Evolutionary conservation across 2,329 filamentous ascomycete genomes (phyloP), one percentile per base, ranked within the genome.

Genomic region (Pseudogymnoascus sp.): DNA sequence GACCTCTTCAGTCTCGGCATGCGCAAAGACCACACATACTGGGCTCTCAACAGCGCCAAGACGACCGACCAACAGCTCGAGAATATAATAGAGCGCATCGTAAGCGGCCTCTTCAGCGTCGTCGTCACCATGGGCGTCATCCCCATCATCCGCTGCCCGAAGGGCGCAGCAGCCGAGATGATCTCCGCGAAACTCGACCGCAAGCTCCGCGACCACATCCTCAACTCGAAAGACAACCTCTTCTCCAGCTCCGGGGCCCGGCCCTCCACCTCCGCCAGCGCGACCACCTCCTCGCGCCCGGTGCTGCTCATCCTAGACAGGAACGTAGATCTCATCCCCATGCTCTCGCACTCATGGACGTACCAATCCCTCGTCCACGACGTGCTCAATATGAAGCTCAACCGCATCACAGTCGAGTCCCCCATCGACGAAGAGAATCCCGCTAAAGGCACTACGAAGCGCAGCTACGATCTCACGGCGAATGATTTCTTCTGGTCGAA

Each of bases 81-180:
- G 71, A 80, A 83, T 60, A 86, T 94, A 37, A 84, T 99, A 33
- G 93, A 99, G 74, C 87, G 87, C 67, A 93, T 97, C 66, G 94
- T 99, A 59, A 95, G 89, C 70, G 94, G 94, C 0, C 79, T 99
- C n/a, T 99, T 97, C 76, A 97, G 92, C 66, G 94, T 99, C 58
- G 88, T 94, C 64, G 94, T 96, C n/a, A 99, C 94, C 4, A 96
- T 97, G 91, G 93, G 92, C 64, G 87, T 92, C 2, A 96, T 99
- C 68, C 94, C 94, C 5, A 92, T 99, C 68, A 97, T 99, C 70
- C 83, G 94, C 67, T 97, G 91, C 72, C 92, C 94, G 5, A 96
- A 94, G 72, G 91, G 88, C 59, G 92, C 91, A 36, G 91, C 94
- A 3, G 93, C 94, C 12, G 93, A 97, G 72, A 88, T 96, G 80